phyloP scores from a whole-genome alignment of 768 basidiomycete species.

The Clavaria fumosa region DNA sequence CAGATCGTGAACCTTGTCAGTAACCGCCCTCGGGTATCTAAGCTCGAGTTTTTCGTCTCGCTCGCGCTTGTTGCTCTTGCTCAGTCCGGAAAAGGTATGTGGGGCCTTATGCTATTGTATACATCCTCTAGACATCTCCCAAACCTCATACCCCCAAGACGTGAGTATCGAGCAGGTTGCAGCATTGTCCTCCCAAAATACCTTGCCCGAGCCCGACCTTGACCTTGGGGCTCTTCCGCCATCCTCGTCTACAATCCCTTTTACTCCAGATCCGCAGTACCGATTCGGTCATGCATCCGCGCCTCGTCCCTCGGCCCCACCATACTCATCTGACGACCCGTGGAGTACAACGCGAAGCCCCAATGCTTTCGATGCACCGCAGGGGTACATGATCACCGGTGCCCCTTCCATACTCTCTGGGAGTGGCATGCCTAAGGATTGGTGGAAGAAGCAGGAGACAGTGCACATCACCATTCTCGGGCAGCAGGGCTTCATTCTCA shows the following conservation, averaged over 20 bases:
- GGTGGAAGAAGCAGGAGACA: slow-evolving; percentile 76
- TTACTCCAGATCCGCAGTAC: too few species aligned
- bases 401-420: slow-evolving; percentile 47
- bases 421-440: slow-evolving; percentile 58
- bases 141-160: too few species aligned
- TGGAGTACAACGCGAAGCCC: slow-evolving; percentile 35
- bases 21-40: slow-evolving; percentile 64
- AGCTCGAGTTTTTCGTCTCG: slow-evolving; percentile 84
- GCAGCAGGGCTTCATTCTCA: slow-evolving; percentile 85
- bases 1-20: slow-evolving; percentile 88
- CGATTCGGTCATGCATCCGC: too few species aligned
- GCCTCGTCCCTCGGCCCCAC: slow-evolving; percentile 32
- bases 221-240: slow-evolving; percentile 44
- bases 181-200: slow-evolving; percentile 59
- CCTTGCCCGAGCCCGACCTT: slow-evolving; percentile 58
- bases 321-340: slow-evolving; percentile 52
- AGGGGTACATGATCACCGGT: slow-evolving; percentile 24
- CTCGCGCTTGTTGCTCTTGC: slow-evolving; percentile 78
- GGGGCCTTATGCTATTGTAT: background rate
- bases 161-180: slow-evolving; percentile 76
- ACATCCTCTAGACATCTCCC: too few species aligned
- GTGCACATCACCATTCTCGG: slow-evolving; percentile 62
- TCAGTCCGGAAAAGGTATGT: slow-evolving; percentile 62
- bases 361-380: slow-evolving; percentile 7
- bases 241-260: slow-evolving; percentile 36